Percentiles rank a stretch among this genome's conserved stretches.
Conservation (phyloP, 495 filamentous ascomycete species). For the Aspergillus egyptiacus region DNA sequence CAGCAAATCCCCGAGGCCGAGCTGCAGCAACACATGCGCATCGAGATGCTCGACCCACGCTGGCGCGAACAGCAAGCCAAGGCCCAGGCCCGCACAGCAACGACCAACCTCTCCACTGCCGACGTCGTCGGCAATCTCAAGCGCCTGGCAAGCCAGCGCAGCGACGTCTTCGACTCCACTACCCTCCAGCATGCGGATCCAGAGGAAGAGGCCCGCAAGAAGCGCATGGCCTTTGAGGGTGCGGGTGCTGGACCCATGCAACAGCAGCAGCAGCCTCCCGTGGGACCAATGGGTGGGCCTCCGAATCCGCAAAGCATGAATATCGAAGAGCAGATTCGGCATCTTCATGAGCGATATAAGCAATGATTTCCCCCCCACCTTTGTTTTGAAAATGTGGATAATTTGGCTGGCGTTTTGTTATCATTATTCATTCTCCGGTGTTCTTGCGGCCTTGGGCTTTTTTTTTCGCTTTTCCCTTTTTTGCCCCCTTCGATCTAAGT, state of each 20-base stretch:
- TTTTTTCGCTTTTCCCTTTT: too few relatives aligned
- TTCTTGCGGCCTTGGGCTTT: not conserved
- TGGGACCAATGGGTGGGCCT: conserved; percentile 24
- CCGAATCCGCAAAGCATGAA: conserved; percentile 41
- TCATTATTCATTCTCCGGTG: not conserved
- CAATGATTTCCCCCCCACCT: too few relatives aligned
- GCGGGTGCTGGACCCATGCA: conserved; percentile 20
- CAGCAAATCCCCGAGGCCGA: conserved; percentile 82
- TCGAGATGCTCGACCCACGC: conserved; percentile 88
- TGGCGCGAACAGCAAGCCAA: conserved; percentile 96
- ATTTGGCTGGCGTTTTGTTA: conserved; percentile 9
- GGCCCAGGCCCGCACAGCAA: conserved; percentile 72
- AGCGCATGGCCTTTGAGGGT: conserved; percentile 57
- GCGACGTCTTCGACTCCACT: conserved; percentile 76
- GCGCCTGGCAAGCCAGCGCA: conserved; percentile 86
- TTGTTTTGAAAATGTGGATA: not conserved
- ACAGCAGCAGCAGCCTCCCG: conserved; percentile 18
- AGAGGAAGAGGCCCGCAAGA: conserved; percentile 72
- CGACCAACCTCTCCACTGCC: conserved; percentile 77
- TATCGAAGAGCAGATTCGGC: conserved; percentile 46
- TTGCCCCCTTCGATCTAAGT: too few relatives aligned
- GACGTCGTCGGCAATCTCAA: conserved; percentile 95
- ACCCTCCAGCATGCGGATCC: conserved; percentile 24
- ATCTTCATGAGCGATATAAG: conserved; percentile 38
- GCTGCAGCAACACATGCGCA: conserved; percentile 89